These are phyloP conservation scores for Pelagophyceae sp. DNA, from an alignment of 352 stramenopile genomes.

Conservation along the genomic window DNA sequence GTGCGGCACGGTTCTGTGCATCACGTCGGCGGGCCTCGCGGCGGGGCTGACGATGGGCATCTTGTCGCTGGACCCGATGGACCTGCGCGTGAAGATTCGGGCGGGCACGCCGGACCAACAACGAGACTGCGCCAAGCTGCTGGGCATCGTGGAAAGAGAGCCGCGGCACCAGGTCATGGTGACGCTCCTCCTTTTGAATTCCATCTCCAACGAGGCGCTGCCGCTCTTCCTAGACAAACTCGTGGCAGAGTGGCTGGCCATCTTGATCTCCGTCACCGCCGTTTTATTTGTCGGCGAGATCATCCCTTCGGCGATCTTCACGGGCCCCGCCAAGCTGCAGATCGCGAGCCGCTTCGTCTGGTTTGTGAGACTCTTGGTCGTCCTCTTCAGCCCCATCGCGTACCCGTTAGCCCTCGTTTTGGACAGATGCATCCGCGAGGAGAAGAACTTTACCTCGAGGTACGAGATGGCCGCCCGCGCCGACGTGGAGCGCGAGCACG, in stretches of 20 bases:
- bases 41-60: conserved; percentile 61
- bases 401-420: conserved; percentile 78
- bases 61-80: conserved; percentile 46
- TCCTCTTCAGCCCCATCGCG: conserved; percentile 69
- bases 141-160: conserved; percentile 65
- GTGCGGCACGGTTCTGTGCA: conserved; percentile 31
- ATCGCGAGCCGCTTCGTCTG: conserved; percentile 68
- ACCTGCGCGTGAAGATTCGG: conserved; percentile 45
- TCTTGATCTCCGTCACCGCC: conserved; percentile 87
- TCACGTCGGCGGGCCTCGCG: conserved; percentile 45
- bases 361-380: conserved; percentile 72
- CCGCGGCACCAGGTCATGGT: conserved; percentile 82
- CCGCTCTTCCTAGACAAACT: conserved; percentile 83
- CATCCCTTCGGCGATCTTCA: conserved; percentile 87
- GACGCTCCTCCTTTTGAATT: conserved; percentile 85
- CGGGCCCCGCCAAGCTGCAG: conserved; percentile 76
- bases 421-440: conserved; percentile 67
- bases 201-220: conserved; percentile 79
- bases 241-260: conserved; percentile 62
- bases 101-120: conserved; percentile 59
- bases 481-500: conserved; percentile 44
- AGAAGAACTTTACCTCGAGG: conserved; percentile 64
- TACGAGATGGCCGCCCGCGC: conserved; percentile 76
- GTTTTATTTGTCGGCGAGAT: conserved; percentile 93
- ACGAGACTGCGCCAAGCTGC: conserved; percentile 54